phyloP scores from a whole-genome alignment of 2,329 filamentous ascomycete genomes.

The Shiraia bambusicola region DNA sequence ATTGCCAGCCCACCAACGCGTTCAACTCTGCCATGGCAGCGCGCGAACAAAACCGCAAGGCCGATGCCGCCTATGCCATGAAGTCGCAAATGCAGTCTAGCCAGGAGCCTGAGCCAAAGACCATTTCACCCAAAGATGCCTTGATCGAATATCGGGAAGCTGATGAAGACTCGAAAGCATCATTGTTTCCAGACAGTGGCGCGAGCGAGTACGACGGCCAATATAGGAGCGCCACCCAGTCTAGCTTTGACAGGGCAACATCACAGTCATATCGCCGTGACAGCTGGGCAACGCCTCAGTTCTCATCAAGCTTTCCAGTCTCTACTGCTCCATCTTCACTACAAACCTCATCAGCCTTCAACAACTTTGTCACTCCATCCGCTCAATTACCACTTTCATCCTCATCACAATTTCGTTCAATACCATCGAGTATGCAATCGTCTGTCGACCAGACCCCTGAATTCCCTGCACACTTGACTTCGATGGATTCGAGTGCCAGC shows the following conservation, averaged over 20 bases:
- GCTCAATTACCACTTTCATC: constrained; percentile 38
- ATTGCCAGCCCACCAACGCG: constrained; percentile 46
- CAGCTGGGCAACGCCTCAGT: constrained; percentile 41
- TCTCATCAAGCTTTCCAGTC: constrained; percentile 37
- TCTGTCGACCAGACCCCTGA: constrained; percentile 52
- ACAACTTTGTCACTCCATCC: constrained; percentile 50
- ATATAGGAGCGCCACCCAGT: constrained; percentile 40
- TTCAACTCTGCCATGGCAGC: constrained; percentile 59
- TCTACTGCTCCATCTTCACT: constrained; percentile 32
- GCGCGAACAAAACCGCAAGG: constrained; percentile 64
- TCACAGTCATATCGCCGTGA: constrained; percentile 37
- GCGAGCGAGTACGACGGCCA: constrained; percentile 53
- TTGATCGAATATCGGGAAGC: constrained; percentile 79
- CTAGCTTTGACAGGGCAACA: constrained; percentile 40
- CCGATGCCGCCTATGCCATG: constrained; percentile 54
- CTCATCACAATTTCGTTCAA: constrained; percentile 40
- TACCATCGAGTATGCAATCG: constrained; percentile 32
- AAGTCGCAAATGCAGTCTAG: constrained; percentile 43
- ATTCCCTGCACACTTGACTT: constrained; percentile 61
- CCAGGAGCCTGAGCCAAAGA: constrained; percentile 61
- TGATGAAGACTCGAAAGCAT: constrained; percentile 68
- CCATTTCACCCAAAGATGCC: constrained; percentile 93
- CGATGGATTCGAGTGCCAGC: constrained; percentile 63
- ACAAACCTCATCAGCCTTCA: constrained; percentile 44
- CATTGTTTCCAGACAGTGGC: constrained; percentile 69